Evolutionary conservation across 768 basidiomycete species (phyloP), one percentile per base, ranked within the genome.

Genomic region (Psilocybe cubensis): DNA sequence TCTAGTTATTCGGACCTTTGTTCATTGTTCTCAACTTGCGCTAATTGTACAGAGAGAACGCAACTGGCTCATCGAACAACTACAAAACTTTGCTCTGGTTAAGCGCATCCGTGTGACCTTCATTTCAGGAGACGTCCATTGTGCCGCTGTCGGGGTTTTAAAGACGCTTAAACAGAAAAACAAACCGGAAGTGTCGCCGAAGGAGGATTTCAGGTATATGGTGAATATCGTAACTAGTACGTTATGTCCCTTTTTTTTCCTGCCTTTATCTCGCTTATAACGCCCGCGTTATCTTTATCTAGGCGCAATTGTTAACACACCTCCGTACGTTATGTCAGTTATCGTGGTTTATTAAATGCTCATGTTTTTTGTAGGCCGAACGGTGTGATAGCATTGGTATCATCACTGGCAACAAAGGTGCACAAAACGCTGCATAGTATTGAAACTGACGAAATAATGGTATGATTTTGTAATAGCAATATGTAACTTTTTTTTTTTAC

Each of bases 271-370:
- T 63, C 35, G 28, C 31, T 29, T 54, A 20, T 28, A 43, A 33
- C 10, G 4, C 20, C 27, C n/a, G 35, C 54, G 31, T 29, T 53
- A 28, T 59, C 57, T 18, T 31, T 62, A 38, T 60, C 40, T 50
- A 87, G 86, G 86, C 65, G 96, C 96, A 12, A 98, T 99, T 61
- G 96, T 99, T 46, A 96, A 97, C 68, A 97, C 96, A 0, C 82
- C 82, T 4, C 95, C 96, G 89, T 89, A 67, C 68, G 90, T 77
- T 43, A 40, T 11, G 28, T 42, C 33, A 54, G 21, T 2, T 25
- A 18, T 18, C 49, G 45, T 45, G 17, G 10, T 41, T 46, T 17
- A 48, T 51, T 40, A 7, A n/a, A 29, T 40, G 20, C 24, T 53
- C 18, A 14, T 59, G n/a, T 52, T 28, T 14, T 51, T 54, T 76